Conservation (phyloP, 306 rosid species). For the peach (Prunus persica) region DNA sequence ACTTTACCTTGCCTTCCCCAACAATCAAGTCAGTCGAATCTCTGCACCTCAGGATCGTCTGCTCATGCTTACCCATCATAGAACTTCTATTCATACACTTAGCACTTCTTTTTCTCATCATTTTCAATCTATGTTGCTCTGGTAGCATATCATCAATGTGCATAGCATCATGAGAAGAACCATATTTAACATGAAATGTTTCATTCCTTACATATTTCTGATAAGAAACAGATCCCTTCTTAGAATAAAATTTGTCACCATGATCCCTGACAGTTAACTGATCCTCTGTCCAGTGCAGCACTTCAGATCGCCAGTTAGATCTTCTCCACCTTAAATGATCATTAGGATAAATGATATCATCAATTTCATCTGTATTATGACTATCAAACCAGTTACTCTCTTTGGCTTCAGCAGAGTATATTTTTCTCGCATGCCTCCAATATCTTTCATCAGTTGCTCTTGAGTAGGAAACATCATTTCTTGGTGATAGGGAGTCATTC, state of each 20-base stretch:
- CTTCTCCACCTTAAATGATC: slow-evolving; percentile 30
- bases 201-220: slow-evolving; percentile 16
- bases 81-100: slow-evolving; percentile 31
- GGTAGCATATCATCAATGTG: slow-evolving; percentile 31
- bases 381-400: slow-evolving; percentile 32
- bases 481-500: slow-evolving; percentile 24
- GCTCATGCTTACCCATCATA: slow-evolving; percentile 39
- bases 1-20: slow-evolving; percentile 63
- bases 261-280: slow-evolving; percentile 32
- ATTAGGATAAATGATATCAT: slow-evolving; percentile 34
- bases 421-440: slow-evolving; percentile 28
- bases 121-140: slow-evolving; percentile 27
- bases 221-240: slow-evolving; percentile 24
- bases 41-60: slow-evolving; percentile 42
- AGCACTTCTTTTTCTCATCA: slow-evolving; percentile 28
- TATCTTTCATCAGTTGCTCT: slow-evolving; percentile 30
- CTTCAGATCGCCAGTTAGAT: slow-evolving; percentile 31
- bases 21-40: slow-evolving; percentile 50
- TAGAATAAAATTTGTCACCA: slow-evolving; percentile 15
- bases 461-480: slow-evolving; percentile 25
- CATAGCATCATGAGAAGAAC: slow-evolving; percentile 32
- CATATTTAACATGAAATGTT: slow-evolving; percentile 20
- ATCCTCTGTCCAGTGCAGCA: slow-evolving; percentile 44
- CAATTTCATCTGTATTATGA: slow-evolving; percentile 32
- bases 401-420: slow-evolving; percentile 23